Conservation (phyloP, 2,329 filamentous ascomycete genomes). For the Stagonosporopsis tanaceti region DNA sequence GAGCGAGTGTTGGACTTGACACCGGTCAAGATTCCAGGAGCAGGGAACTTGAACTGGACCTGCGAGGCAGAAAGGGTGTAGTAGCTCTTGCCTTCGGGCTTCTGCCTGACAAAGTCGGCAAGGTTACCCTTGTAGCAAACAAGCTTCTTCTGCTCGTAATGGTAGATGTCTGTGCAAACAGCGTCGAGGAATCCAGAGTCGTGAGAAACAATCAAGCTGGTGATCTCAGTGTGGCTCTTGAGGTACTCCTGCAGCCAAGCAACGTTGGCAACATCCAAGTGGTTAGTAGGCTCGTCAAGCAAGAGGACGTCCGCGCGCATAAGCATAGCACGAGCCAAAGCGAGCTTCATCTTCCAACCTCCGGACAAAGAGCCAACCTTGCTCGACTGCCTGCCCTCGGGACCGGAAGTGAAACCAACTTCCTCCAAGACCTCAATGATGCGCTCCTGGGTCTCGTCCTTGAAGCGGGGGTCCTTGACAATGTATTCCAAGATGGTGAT, state of each 20-base stretch:
- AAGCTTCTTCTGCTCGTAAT: constrained; percentile 98
- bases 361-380: constrained; percentile 94
- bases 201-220: constrained; percentile 96
- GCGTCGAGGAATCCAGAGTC: constrained; percentile 97
- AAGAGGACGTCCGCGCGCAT: constrained; percentile 95
- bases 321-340: constrained; percentile 93
- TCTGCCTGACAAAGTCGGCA: constrained; percentile 82
- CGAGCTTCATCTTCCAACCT: constrained; percentile 99
- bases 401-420: constrained; percentile 91
- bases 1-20: constrained; percentile 94
- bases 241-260: constrained; percentile 96
- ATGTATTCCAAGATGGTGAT: constrained; percentile 96
- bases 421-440: constrained; percentile 86
- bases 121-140: constrained; percentile 85
- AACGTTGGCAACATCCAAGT: constrained; percentile 95
- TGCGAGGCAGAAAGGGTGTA: constrained; percentile 90
- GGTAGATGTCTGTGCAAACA: constrained; percentile 98
- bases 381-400: constrained; percentile 86
- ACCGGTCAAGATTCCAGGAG: constrained; percentile 90
- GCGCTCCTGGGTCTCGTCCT: constrained; percentile 77
- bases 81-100: constrained; percentile 96
- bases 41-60: constrained; percentile 97
- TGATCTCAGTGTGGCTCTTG: constrained; percentile 94
- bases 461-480: constrained; percentile 85
- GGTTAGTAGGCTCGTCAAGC: constrained; percentile 98